Conservation (phyloP, 1,139 yeast species). For the Suhomyces coccinellae region DNA sequence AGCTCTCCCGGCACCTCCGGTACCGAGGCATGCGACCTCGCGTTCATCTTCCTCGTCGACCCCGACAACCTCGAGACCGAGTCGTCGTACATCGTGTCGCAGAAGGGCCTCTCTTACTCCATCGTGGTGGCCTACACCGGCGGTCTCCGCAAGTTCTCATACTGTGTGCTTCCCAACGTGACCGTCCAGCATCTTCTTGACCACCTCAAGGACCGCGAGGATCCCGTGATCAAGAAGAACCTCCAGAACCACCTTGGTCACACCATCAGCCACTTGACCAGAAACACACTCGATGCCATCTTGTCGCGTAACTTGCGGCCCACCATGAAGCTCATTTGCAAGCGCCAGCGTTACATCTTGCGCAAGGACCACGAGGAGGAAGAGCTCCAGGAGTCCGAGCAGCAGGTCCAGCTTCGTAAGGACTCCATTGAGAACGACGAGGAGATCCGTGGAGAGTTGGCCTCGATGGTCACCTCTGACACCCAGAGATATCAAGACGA, state of each 20-base stretch:
- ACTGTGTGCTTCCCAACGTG: constrained; percentile 41
- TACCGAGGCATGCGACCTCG: constrained; percentile 8
- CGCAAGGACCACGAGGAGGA: constrained; percentile 24
- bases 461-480: constrained; percentile 2
- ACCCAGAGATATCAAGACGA: constrained; percentile 31
- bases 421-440: constrained; percentile 8
- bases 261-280: constrained; percentile 26
- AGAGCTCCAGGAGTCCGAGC: constrained; percentile 8
- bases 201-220: constrained; percentile 31
- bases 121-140: constrained; percentile 41
- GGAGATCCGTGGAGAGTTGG: neutral
- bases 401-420: constrained; percentile 7
- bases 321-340: constrained; percentile 42
- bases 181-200: constrained; percentile 24
- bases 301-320: constrained; percentile 51
- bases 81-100: constrained; percentile 39
- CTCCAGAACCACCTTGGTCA: constrained; percentile 14
- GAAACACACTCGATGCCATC: constrained; percentile 33
- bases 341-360: constrained; percentile 51
- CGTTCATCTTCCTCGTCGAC: constrained; percentile 17
- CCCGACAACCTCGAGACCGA: constrained; percentile 18
- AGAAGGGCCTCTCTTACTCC: constrained; percentile 27
- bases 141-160: constrained; percentile 44
- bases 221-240: constrained; percentile 4
- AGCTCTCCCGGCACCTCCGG: constrained; percentile 6